Evolutionary conservation across 192 early-diverging fungal genomes (phyloP).

Genomic region (Backusella sp.): DNA sequence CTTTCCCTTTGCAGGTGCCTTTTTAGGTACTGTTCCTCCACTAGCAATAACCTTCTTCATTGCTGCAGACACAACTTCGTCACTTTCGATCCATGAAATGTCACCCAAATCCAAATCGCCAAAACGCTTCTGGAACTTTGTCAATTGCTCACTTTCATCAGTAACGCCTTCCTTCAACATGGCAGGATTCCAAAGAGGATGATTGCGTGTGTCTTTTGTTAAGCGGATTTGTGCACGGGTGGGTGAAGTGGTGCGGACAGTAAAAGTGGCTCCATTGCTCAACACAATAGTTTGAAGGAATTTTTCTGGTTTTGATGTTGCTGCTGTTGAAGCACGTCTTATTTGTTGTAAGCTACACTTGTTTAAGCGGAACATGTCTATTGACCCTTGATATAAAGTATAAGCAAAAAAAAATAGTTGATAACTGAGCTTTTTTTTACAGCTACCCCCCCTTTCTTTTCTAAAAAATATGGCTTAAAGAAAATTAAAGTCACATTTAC

Average conservation of each 20-base stretch:
- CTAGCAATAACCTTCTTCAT: constrained; percentile 36
- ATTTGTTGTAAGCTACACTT: constrained; percentile 5
- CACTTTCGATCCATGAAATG: constrained; percentile 35
- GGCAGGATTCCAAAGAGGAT: constrained; percentile 90
- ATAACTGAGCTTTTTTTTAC: neutral
- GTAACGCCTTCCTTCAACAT: constrained; percentile 50
- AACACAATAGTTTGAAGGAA: constrained; percentile 85
- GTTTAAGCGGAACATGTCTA: neutral
- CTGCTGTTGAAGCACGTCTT: constrained; percentile 17
- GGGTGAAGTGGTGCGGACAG: constrained; percentile 81
- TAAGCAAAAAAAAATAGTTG: neutral
- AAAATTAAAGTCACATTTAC: neutral
- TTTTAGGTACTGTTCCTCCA: constrained; percentile 17
- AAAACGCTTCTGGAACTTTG: constrained; percentile 81
- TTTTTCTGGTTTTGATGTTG: constrained; percentile 53
- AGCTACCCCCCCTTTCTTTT: neutral
- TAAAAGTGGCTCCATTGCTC: constrained; percentile 87
- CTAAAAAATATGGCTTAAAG: neutral
- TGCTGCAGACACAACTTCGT: constrained; percentile 30
- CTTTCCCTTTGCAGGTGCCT: constrained; percentile 24
- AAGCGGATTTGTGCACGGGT: constrained; percentile 73
- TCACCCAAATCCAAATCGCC: constrained; percentile 59
- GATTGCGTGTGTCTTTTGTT: constrained; percentile 91
- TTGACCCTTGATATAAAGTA: neutral
- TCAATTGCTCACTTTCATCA: constrained; percentile 79